Evolutionary conservation across 768 basidiomycete species (phyloP).

Genomic region (Amylocystis lapponica): DNA sequence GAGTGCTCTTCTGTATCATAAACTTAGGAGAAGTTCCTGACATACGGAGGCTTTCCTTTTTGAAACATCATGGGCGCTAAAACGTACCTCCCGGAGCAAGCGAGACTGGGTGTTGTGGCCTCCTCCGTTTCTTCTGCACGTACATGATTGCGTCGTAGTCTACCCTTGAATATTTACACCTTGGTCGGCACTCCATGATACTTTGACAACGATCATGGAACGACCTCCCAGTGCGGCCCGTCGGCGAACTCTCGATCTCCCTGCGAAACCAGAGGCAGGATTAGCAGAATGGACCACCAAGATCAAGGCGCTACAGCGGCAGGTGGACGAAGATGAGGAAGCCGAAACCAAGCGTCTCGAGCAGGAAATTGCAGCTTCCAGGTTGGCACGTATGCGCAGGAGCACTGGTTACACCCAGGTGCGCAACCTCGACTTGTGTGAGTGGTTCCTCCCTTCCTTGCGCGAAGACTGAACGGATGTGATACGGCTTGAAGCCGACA

Average conservation of each 20-base stretch:
- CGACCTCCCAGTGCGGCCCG: conserved; percentile 12
- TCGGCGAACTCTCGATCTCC: conserved; percentile 19
- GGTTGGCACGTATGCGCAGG: conserved; percentile 40
- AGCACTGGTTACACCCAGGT: conserved; percentile 35
- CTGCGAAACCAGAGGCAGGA: conserved; percentile 49
- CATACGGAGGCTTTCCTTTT: no score
- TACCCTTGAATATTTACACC: no score
- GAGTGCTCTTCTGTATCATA: no score
- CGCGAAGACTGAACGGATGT: neutral
- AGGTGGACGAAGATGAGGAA: conserved; percentile 79
- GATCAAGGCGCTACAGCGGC: conserved; percentile 75
- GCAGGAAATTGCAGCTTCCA: conserved; percentile 45
- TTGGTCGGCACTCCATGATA: neutral
- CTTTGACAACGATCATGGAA: conserved; percentile 7
- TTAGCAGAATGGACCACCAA: conserved; percentile 79
- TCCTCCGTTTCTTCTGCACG: no score
- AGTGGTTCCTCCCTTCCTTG: conserved; percentile 18
- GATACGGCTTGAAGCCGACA: conserved; percentile 9
- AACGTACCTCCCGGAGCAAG: no score
- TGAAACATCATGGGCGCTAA: no score
- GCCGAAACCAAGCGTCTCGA: conserved; percentile 65
- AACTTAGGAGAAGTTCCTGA: no score
- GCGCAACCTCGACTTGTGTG: conserved; percentile 42
- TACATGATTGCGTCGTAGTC: no score
- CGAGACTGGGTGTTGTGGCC: no score